phyloP scores from a whole-genome alignment of 2,329 filamentous ascomycete species.

The Ciborinia camelliae region DNA sequence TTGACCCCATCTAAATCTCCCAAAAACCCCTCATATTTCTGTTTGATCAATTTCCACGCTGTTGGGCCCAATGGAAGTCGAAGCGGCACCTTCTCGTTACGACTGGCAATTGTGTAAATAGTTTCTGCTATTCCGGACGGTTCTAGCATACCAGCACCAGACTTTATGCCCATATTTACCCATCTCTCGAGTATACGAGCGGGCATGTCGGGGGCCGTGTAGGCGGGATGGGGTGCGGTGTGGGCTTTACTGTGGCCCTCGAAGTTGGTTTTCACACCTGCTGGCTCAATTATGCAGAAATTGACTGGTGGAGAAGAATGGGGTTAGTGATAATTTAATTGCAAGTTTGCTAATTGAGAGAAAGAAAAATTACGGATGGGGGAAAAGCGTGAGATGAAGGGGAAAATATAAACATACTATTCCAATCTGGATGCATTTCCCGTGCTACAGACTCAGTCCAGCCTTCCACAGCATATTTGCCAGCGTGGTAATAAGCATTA shows the following conservation, averaged over 20 bases:
- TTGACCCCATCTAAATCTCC: slow-evolving; percentile 26
- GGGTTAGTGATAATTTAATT: not conserved
- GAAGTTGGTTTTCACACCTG: slow-evolving; percentile 43
- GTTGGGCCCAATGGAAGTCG: slow-evolving; percentile 28
- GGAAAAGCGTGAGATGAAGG: not conserved
- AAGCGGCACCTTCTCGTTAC: slow-evolving; percentile 31
- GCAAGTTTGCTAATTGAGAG: not conserved
- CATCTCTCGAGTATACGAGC: slow-evolving; percentile 32
- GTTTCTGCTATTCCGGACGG: slow-evolving; percentile 28
- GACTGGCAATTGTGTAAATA: slow-evolving; percentile 28
- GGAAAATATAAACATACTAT: slow-evolving; percentile 28
- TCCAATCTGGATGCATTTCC: slow-evolving; percentile 41
- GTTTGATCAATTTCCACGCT: slow-evolving; percentile 31
- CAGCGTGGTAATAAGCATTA: slow-evolving; percentile 41
- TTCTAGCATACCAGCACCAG: slow-evolving; percentile 26
- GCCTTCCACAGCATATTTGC: slow-evolving; percentile 44
- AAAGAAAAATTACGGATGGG: not conserved
- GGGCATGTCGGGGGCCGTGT: slow-evolving; percentile 36
- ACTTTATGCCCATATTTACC: slow-evolving; percentile 26
- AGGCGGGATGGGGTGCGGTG: slow-evolving; percentile 30
- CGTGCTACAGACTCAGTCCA: slow-evolving; percentile 40
- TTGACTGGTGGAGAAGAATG: slow-evolving; percentile 36
- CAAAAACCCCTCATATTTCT: slow-evolving; percentile 26
- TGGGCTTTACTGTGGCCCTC: slow-evolving; percentile 39
- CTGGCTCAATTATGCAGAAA: slow-evolving; percentile 42